phyloP scores from a whole-genome alignment of 495 filamentous ascomycete genomes.

The Neurospora sp. region DNA sequence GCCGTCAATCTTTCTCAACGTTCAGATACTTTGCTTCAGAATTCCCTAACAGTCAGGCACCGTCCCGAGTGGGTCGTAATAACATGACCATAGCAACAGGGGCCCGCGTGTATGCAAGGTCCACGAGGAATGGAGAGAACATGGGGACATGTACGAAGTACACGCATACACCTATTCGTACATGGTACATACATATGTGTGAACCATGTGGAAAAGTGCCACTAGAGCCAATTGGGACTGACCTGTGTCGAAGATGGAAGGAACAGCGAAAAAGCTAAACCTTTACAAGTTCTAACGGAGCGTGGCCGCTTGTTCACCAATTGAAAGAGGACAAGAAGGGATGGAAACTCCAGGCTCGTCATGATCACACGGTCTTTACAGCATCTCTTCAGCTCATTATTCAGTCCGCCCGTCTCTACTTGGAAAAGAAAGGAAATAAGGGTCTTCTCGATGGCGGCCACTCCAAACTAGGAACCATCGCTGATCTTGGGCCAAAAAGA shows the following conservation, averaged over 20 bases:
- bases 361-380: neutral
- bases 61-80: slow-evolving; percentile 15
- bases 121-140: neutral
- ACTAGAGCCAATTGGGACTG: neutral
- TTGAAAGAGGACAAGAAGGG: neutral
- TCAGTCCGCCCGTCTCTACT: neutral
- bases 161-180: neutral
- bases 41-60: neutral
- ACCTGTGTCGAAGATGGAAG: neutral
- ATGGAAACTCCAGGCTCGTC: neutral
- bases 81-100: slow-evolving; percentile 14
- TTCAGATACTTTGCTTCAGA: slow-evolving; percentile 9
- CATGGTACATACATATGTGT: neutral
- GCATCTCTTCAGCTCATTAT: neutral
- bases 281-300: neutral
- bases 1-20: neutral
- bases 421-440: neutral
- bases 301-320: neutral
- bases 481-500: neutral
- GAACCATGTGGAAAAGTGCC: neutral
- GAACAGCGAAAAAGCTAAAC: neutral
- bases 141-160: neutral
- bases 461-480: neutral
- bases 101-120: slow-evolving; percentile 18
- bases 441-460: neutral